Evolutionary conservation across 495 filamentous ascomycete species (phyloP), one percentile per base, ranked within the genome.

Genomic region (Penicillium paradoxum): DNA sequence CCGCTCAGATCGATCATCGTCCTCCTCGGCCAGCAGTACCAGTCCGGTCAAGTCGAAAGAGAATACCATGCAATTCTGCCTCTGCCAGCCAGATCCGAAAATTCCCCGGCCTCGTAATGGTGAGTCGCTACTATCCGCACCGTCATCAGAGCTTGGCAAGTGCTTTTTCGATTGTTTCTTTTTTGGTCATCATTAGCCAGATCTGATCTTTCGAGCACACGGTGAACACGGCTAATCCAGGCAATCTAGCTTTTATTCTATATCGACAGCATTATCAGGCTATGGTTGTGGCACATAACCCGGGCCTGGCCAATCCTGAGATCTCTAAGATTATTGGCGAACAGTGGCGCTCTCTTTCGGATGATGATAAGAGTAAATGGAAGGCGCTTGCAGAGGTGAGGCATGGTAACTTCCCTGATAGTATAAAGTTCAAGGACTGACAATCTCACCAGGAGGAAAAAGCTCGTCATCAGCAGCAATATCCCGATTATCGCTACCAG

Each of bases 271-370:
- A 95, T 68, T 85, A 93, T 63, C 93, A 97, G 73, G 83, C 84
- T 6, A 72, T 79, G 8, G 87, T 97, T 9, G 87, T 92, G 7
- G 78, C 83, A 10, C 82, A 88, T 59, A 79, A 97, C 63, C 93
- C 91, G 6, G 90, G 91, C 37, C 82, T 96, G 56, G 83, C 95
- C 30, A 98, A 98, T 70, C 93, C 93, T 5, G 91, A 98, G 44
- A 96, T 98, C 53, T 97, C 93, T 33, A 97, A 97, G 71, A 93
- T 97, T 58, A 96, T 97, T 62, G 93, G 95, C 38, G 86, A 91
- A 62, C 85, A 90, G 79, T 98, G 93, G 93, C 81, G 84, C 53
- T 75, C 80, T 54, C 82, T 90, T 55, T 73, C 84, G 4, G 76
- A 85, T 29, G 83, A 88, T n/a, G 77, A 81, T 24, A 96, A 95